These are phyloP conservation scores for Hericium rajendrae DNA, from an alignment of 768 basidiomycete genomes.

Conservation along the genomic window DNA sequence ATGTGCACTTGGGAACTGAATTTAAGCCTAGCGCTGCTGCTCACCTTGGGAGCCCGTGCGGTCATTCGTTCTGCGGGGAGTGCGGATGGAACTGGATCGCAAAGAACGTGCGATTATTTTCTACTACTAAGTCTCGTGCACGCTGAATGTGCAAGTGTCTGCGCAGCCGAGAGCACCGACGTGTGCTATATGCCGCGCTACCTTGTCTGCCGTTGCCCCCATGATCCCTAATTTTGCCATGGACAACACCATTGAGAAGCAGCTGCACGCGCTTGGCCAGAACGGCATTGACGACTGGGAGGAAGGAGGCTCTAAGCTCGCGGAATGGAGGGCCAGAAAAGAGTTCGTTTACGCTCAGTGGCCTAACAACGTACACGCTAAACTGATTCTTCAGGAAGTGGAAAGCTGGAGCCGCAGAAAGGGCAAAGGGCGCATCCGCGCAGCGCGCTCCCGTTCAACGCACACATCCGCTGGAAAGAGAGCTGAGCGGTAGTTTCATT, in stretches of 20 bases:
- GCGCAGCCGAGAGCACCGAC: conserved; percentile 30
- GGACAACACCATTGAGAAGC: conserved; percentile 51
- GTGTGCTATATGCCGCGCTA: conserved; percentile 54
- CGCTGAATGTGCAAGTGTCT: not conserved
- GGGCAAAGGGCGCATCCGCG: not conserved
- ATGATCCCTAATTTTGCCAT: conserved; percentile 58
- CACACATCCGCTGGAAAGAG: not conserved
- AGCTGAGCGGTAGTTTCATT: not conserved
- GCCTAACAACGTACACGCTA: not conserved
- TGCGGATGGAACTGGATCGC: conserved; percentile 55
- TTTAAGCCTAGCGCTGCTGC: conserved; percentile 39
- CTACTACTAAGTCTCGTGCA: not conserved
- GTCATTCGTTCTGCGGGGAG: conserved; percentile 62
- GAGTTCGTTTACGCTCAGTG: conserved; percentile 27
- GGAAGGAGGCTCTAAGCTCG: conserved; percentile 32
- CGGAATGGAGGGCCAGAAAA: conserved; percentile 46
- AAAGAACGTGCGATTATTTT: conserved; percentile 34
- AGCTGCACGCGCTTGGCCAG: conserved; percentile 38
- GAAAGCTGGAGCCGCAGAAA: conserved; percentile 4
- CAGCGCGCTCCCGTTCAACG: not conserved
- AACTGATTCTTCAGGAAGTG: conserved; percentile 5
- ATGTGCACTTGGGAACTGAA: conserved; percentile 1
- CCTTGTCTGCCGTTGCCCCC: conserved; percentile 28
- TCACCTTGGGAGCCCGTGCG: conserved; percentile 61
- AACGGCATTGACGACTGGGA: conserved; percentile 46